Base-by-base conservation (phyloP, 1,139 yeast genomes). In the Saccharomycopsis hybrid region DNA sequence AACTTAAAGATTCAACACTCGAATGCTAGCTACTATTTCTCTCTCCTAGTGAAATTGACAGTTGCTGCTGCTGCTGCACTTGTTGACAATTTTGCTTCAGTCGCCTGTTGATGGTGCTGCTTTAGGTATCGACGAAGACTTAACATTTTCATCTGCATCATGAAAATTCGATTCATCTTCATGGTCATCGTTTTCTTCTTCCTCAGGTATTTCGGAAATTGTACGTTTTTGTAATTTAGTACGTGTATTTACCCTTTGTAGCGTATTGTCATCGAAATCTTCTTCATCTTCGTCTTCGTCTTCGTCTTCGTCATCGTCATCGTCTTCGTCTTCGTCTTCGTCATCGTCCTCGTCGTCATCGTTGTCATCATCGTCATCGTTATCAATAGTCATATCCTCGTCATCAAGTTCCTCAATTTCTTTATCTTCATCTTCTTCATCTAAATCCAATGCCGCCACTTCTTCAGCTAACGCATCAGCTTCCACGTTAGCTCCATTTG, bases 381-480 rank as follows among this genome's bases (percentile, higher is more conserved):
- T 54, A 31, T 47, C 52, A 37, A 30, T 35, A 11, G 35, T 41
- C 2, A 41, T 50, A 35, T 49, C 47, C 25, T 39, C 47, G 24
- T 40, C 49, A 24, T 45, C 45, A n/a, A 35, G 41, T 18, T 44
- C 55, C 11, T 47, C 44, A 3, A 62, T 66, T 7, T 64, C 67
- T 4, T 61, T 64, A 4, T 62, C 66, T 4, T 60, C 68, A 3
- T 62, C 49, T 3, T 46, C 52, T 18, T 45, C 45, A 1, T 68
- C 72, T 0, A 65, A 72, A 5, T 66, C 73, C 3, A 65, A 72
- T 1, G 65, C 71, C 1, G 67, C 72, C 1, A 63, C 70, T 9
- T 48, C 38, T 29, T 4, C 44, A n/a, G 18, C 32, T 13, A 9
- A 25, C 8, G 25, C 11, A n/a, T 27, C 35, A 5, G 66, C 72